Conservation (phyloP, 2,329 filamentous ascomycete genomes). For the Graphilbum sp. region DNA sequence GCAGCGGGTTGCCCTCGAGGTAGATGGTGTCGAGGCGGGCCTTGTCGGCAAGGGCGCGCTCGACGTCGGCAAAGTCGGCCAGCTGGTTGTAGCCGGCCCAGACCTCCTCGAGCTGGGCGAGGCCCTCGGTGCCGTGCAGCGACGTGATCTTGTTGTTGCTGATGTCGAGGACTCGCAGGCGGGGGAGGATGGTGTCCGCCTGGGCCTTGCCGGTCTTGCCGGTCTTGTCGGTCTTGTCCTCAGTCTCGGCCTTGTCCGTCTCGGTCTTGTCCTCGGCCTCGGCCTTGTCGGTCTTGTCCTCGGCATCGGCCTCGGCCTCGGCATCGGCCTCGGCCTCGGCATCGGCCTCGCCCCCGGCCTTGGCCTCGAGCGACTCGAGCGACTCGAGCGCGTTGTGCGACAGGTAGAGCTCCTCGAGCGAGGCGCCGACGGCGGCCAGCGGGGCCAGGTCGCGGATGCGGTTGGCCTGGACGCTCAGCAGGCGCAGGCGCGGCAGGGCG, state of each 20-base stretch:
- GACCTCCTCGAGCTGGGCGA: constrained; percentile 67
- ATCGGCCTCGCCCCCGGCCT: constrained; percentile 18
- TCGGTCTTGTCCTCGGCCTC: not conserved
- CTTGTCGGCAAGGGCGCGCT: constrained; percentile 63
- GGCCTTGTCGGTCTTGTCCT: not conserved
- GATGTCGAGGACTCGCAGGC: constrained; percentile 69
- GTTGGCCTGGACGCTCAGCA: constrained; percentile 92
- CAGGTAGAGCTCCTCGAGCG: constrained; percentile 64
- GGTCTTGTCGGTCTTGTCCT: not conserved
- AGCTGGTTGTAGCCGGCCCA: constrained; percentile 90
- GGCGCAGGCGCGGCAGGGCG: constrained; percentile 62
- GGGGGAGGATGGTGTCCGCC: constrained; percentile 12
- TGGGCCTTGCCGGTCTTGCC: not conserved
- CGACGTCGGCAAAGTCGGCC: constrained; percentile 64
- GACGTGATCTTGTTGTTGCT: constrained; percentile 72
- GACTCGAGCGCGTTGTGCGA: constrained; percentile 82
- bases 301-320: not conserved
- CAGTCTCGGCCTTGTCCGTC: not conserved
- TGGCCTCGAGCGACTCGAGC: constrained; percentile 55
- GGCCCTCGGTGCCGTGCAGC: constrained; percentile 51
- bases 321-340: not conserved
- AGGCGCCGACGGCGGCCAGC: constrained; percentile 33
- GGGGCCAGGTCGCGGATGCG: constrained; percentile 66
- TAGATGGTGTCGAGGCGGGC: constrained; percentile 75
- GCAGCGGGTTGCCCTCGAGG: constrained; percentile 87